Evolutionary conservation across 306 rosid species (phyloP), one percentile per base, ranked within the genome.

Genomic region (Elaeagnus macrophylla): DNA sequence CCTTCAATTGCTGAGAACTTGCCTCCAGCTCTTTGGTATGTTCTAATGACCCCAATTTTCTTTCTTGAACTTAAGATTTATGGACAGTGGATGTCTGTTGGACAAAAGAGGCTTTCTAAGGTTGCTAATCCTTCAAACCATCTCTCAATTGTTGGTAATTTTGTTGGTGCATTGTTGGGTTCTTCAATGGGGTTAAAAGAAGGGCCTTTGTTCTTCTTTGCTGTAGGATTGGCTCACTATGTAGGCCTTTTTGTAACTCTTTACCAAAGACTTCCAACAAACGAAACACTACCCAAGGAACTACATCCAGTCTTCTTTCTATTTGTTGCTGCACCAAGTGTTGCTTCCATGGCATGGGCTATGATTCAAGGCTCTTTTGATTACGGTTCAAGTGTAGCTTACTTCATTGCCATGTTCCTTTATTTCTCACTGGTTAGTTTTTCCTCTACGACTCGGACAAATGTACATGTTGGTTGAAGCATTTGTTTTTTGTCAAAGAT

Each of bases 71-170:
- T 89, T 20, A 89, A 89, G 80, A 80, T 89, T 35, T 89, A 89
- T 43, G 97, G 97, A 69, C 97, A 89, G 48, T 89, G 97, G 97
- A 89, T 89, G 97, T 89, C 95, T 7, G 95, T 95, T 15, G 95
- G 95, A 5, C 94, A 77, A 49, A 72, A 90, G 57, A 73, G 97
- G 69, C 86, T 89, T 9, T 90, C 95, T 14, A 83, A 76, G 52
- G 97, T 90, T 62, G 95, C 94, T 0, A 90, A 90, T 53, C 97
- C 97, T 51, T 76, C 86, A 16, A 90, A 90, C 54, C 94, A 90
- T 57, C 76, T 90, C 37, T 75, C 97, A 7, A 6, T 90, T 48
- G 88, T 86, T 38, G 95, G 97, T 12, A 90, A 86, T 57, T 90
- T 90, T 79, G 95, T 86, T 1, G 95, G 97, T 49, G 94, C 97